Evolutionary conservation across 352 stramenopile genomes (phyloP).

Genomic region (Pythium apleroticum): DNA sequence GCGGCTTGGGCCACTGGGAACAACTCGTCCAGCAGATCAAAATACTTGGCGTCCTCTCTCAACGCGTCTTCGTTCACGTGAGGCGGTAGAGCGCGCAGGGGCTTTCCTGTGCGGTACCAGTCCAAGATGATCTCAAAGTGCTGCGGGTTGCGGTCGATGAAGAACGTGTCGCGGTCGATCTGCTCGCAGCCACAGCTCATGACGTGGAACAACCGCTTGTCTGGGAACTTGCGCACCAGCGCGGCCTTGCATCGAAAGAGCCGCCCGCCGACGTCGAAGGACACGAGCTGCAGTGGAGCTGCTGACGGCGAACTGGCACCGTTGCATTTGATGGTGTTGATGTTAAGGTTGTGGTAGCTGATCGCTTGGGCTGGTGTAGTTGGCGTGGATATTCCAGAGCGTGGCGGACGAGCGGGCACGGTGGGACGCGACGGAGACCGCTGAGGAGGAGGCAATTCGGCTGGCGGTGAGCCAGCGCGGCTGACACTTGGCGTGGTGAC

Average conservation of each 20-base stretch:
- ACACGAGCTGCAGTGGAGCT: conserved; percentile 24
- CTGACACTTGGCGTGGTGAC: neutral
- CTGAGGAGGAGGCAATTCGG: neutral
- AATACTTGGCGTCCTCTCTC: conserved; percentile 62
- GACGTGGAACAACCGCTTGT: conserved; percentile 62
- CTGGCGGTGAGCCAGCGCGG: neutral
- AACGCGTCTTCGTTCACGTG: conserved; percentile 49
- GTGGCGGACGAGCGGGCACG: conserved; percentile 9
- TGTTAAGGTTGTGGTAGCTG: neutral
- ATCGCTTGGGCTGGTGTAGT: neutral
- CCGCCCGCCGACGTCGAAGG: conserved; percentile 69
- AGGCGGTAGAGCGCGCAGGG: conserved; percentile 31
- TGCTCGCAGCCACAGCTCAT: conserved; percentile 56
- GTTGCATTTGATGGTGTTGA: neutral
- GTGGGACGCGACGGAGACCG: conserved; percentile 7
- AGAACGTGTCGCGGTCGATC: conserved; percentile 49
- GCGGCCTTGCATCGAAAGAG: conserved; percentile 69
- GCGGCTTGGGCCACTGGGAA: conserved; percentile 29
- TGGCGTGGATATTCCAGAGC: neutral
- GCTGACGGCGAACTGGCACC: neutral
- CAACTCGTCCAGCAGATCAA: conserved; percentile 63
- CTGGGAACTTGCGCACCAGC: conserved; percentile 56
- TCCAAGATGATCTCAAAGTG: conserved; percentile 76
- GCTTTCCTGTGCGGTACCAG: conserved; percentile 66
- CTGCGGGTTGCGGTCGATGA: conserved; percentile 70